Evolutionary conservation across 108 stramenopile genomes (phyloP).

Genomic region (Ochromonas danica): DNA sequence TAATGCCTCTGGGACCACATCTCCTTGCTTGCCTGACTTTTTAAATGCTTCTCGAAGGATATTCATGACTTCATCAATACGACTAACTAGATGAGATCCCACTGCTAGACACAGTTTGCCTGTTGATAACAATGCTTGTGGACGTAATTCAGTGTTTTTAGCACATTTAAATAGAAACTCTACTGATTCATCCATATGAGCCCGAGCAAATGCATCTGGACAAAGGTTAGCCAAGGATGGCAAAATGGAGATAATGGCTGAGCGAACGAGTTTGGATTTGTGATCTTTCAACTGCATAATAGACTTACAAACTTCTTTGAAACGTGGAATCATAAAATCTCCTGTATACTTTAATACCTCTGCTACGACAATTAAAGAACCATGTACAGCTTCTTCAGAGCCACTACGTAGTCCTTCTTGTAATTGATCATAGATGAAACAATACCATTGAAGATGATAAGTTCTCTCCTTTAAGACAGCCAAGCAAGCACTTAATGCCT

Average conservation of each 20-base stretch:
- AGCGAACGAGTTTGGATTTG: constrained; percentile 67
- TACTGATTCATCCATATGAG: constrained; percentile 62
- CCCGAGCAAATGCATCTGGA: constrained; percentile 75
- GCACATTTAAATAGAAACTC: constrained; percentile 30
- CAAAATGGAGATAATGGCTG: constrained; percentile 77
- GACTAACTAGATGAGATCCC: constrained; percentile 30
- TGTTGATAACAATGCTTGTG: constrained; percentile 9
- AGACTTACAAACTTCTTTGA: constrained; percentile 76
- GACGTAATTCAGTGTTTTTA: background rate
- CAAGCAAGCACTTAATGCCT: constrained; percentile 70
- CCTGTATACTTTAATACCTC: constrained; percentile 76
- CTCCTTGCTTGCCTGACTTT: constrained; percentile 33
- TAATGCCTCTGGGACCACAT: constrained; percentile 60
- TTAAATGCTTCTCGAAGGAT: constrained; percentile 61
- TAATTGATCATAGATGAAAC: constrained; percentile 43
- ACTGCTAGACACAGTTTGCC: constrained; percentile 21
- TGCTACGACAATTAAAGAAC: constrained; percentile 76
- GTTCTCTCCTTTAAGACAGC: constrained; percentile 37
- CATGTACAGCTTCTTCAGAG: constrained; percentile 62
- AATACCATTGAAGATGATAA: constrained; percentile 46
- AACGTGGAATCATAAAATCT: constrained; percentile 89
- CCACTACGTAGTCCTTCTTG: constrained; percentile 31
- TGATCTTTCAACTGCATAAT: constrained; percentile 71
- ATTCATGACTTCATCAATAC: constrained; percentile 70
- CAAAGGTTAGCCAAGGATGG: constrained; percentile 77